Conservation (phyloP, 2,329 filamentous ascomycete genomes). For the Botrytis porri region DNA sequence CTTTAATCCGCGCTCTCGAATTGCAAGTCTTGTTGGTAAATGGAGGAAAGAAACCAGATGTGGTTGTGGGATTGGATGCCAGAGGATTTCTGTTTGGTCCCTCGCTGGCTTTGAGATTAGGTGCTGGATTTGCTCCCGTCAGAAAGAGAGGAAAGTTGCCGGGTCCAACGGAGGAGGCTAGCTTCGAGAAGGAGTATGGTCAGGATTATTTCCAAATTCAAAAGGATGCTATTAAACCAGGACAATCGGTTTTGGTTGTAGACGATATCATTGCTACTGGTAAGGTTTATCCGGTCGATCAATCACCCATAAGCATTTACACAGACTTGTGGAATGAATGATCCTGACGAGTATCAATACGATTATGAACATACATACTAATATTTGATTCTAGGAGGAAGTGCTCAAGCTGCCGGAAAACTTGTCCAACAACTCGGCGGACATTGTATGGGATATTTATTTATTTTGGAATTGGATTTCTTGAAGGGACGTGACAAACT, state of each 20-base stretch:
- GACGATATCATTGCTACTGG: slow-evolving; percentile 99
- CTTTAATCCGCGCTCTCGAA: slow-evolving; percentile 80
- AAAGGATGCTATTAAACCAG: slow-evolving; percentile 74
- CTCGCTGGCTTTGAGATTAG: slow-evolving; percentile 76
- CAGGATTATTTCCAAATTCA: slow-evolving; percentile 97
- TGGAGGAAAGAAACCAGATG: slow-evolving; percentile 66
- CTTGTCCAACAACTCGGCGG: slow-evolving; percentile 86
- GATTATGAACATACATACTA: slow-evolving; percentile 5
- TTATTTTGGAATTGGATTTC: slow-evolving; percentile 93
- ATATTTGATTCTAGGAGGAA: slow-evolving; percentile 65
- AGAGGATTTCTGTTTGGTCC: slow-evolving; percentile 95
- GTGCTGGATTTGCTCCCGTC: slow-evolving; percentile 74
- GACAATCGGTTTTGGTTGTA: slow-evolving; percentile 87
- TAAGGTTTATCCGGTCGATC: slow-evolving; percentile 46
- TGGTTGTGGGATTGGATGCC: slow-evolving; percentile 90
- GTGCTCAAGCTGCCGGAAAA: slow-evolving; percentile 80
- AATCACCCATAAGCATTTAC: background rate
- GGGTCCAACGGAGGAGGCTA: slow-evolving; percentile 78
- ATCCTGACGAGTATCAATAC: background rate
- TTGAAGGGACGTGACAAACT: slow-evolving; percentile 91
- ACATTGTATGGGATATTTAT: slow-evolving; percentile 82
- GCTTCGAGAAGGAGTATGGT: slow-evolving; percentile 94
- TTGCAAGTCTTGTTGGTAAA: slow-evolving; percentile 70
- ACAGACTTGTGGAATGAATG: background rate
- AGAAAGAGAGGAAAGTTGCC: slow-evolving; percentile 96